Conservation (phyloP, 2,329 filamentous ascomycete genomes). For the Cladosporium colombiae region DNA sequence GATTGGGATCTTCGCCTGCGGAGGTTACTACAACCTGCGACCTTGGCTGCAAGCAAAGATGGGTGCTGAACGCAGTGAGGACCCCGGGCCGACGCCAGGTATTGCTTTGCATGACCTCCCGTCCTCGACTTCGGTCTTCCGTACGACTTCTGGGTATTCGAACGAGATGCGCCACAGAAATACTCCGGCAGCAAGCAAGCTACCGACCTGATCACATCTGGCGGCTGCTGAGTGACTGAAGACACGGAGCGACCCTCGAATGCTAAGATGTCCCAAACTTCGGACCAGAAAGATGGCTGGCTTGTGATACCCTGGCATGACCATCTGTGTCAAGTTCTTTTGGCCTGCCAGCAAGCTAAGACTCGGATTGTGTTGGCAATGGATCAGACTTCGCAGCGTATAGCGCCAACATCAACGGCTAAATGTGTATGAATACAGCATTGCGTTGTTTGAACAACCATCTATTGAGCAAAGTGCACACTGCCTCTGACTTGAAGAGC, state of each 20-base stretch:
- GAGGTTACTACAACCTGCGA: slow-evolving; percentile 63
- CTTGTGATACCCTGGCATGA: not conserved
- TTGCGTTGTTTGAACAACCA: not conserved
- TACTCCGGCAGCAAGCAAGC: slow-evolving; percentile 4
- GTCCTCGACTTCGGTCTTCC: slow-evolving; percentile 65
- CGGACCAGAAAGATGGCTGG: not conserved
- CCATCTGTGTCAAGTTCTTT: not conserved
- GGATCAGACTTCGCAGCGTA: not conserved
- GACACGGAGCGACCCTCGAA: not conserved
- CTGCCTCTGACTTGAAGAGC: not conserved
- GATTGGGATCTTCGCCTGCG: slow-evolving; percentile 66
- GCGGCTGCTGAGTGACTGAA: not conserved
- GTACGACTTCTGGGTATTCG: slow-evolving; percentile 52
- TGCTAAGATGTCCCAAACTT: not conserved
- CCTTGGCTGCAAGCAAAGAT: slow-evolving; percentile 55
- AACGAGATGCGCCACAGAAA: slow-evolving; percentile 31
- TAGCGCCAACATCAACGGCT: not conserved
- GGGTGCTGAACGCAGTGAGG: slow-evolving; percentile 4
- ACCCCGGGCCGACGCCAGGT: slow-evolving; percentile 16
- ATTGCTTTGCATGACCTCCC: slow-evolving; percentile 52
- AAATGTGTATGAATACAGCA: not conserved
- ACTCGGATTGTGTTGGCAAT: not conserved
- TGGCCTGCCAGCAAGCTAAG: not conserved
- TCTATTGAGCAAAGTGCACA: not conserved
- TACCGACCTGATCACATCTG: not conserved